phyloP scores from a whole-genome alignment of 2,329 filamentous ascomycete genomes.

The Celoporthe dispersa region DNA sequence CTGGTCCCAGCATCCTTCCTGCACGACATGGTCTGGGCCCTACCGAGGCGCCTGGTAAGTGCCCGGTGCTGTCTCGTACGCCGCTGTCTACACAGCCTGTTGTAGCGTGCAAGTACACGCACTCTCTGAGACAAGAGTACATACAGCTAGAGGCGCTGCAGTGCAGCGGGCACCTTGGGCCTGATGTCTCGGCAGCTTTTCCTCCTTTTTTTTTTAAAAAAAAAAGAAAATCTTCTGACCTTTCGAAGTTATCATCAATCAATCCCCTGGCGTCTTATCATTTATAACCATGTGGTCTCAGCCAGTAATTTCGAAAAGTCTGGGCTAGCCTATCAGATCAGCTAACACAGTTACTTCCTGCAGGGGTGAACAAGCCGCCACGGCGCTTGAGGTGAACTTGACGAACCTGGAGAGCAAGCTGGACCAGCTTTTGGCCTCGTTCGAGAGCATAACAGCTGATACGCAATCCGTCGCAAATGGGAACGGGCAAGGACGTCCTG shows the following conservation, averaged over 20 bases:
- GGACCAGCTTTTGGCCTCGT: constrained; percentile 56
- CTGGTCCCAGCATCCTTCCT: background rate
- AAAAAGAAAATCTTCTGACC: too few species aligned
- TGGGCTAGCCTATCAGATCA: background rate
- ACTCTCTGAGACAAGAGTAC: background rate
- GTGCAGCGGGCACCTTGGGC: background rate
- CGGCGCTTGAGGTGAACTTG: constrained; percentile 57
- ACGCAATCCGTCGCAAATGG: constrained; percentile 13
- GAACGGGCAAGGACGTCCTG: background rate
- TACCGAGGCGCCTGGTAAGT: background rate
- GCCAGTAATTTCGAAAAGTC: background rate
- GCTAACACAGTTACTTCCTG: background rate
- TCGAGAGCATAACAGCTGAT: constrained; percentile 41
- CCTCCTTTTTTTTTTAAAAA: background rate
- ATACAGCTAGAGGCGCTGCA: background rate
- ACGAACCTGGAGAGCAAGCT: constrained; percentile 57
- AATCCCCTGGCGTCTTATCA: background rate
- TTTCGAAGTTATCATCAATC: background rate
- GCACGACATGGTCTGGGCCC: background rate
- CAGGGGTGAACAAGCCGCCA: constrained; percentile 60
- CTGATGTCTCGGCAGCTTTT: background rate
- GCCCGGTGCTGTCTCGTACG: background rate
- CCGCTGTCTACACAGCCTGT: background rate
- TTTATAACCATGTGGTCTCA: background rate
- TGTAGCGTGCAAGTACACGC: background rate